Base-by-base conservation (phyloP, 371 early-diverging fungal species). In the Actinomortierella ambigua region DNA sequence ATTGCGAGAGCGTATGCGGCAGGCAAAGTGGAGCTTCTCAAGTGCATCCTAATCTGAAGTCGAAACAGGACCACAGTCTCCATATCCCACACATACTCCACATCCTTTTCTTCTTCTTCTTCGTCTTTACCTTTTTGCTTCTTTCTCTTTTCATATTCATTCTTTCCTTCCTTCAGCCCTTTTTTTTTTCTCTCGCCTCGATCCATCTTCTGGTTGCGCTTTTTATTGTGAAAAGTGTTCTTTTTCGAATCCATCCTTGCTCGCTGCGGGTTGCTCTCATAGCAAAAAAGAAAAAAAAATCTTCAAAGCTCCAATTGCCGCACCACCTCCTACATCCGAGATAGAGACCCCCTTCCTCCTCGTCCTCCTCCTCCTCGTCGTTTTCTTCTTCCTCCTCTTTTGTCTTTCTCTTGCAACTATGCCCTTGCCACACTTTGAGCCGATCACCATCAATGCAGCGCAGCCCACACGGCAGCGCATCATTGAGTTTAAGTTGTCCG, bases 401-500 rank as follows among this genome's bases (percentile, higher is more conserved):
- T 22, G 22, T 8, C 48, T 20, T 24, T 22, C 22, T 48, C 48
- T 20, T 46, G 15, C 8, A 15, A 22, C 55, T 47, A 70, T 70
- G 71, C 65, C 71, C 17, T 60, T 70, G 53, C 61, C 65, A 26
- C 71, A 70, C 42, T 65, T 65, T 48, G 65, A 70, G 56, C 71
- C 49, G 42, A 65, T 58, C 51, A 56, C 65, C 24, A 65, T 70
- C 27, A 70, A 70, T 51, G 71, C 71, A 22, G 71, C 71, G 18
- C 61, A 65, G 44, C 65, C 71, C 20, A 40, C 59, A 20, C 56
- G 71, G 59, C 61, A 62, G 55, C 71, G 65, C 49, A 53, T 70
- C 57, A 70, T 70, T 44, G 71, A 70, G 39, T 58, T 70, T 61
- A 65, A 65, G 59, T 44, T 70, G 50, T 70, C 71, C 11, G 71